Conservation (phyloP, 768 basidiomycete species). For the Leccinellum albellum region DNA sequence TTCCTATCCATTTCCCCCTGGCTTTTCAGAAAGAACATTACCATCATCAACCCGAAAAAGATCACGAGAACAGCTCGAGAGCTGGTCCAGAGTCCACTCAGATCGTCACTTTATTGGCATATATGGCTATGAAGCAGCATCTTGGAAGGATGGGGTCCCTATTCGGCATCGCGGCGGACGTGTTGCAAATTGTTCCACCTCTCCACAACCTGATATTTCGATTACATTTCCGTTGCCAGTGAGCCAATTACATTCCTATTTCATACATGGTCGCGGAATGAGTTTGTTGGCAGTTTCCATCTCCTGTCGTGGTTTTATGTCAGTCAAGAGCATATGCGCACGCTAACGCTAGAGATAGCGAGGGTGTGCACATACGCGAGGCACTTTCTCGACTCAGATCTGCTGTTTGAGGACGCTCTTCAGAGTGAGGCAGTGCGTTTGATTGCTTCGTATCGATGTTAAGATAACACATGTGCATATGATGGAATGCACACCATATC, state of each 20-base stretch:
- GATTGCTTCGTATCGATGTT: background rate
- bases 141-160: background rate
- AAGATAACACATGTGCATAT: background rate
- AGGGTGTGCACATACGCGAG: background rate
- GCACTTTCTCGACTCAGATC: background rate
- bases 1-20: background rate
- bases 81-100: background rate
- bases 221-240: background rate
- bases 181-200: background rate
- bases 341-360: background rate
- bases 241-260: background rate
- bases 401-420: background rate
- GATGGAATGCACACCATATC: background rate
- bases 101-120: background rate
- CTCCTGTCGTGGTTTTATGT: conserved; percentile 10
- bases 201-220: background rate
- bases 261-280: too few species aligned
- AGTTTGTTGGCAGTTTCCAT: background rate
- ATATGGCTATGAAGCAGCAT: background rate
- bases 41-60: conserved; percentile 6
- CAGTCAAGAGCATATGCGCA: background rate
- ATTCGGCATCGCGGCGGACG: background rate
- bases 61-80: background rate
- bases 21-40: conserved; percentile 1
- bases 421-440: background rate